Base-by-base conservation (phyloP, 2,329 filamentous ascomycete species). In the Ophiobolus disseminans region DNA sequence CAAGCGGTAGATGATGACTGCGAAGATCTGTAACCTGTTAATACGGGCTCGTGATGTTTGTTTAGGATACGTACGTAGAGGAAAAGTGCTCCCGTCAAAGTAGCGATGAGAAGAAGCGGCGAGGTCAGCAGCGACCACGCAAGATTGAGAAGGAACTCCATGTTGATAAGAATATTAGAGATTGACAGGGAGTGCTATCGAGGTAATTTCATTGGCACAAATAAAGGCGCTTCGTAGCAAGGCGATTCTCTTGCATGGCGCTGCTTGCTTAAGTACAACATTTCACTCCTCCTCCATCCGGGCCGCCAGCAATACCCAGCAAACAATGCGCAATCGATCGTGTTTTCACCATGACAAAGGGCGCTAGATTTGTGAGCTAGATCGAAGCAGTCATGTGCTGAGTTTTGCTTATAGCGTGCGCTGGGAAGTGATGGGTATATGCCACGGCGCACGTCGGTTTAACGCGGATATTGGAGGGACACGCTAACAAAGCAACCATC, bases 1-100 rank as follows among this genome's bases (percentile, higher is more conserved):
- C 9, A 78, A 50, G 32, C 73, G 66, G 56, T 78, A 77, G 49
- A 73, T 8, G 31, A 68, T 59, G 1, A 70, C 53, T 7, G 54
- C 53, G 17, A 55, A 50, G 22, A 67, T 59, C 69, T 71, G 45
- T 2, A 10, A 0, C 13, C 3, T 5, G 14, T 34, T 69, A 31
- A 64, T 53, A 23, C 30, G 13, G 9, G 17, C 5, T 37, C 6
- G 4, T 20, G 8, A 20, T 7, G 11, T 10, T 19, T 11, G 1
- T 14, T 26, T 2, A 7, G 16, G 26, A 10, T 21, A 53, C 61
- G 11, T 43, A 70, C 68, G 36, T 68, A 72, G 48, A 68, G 34
- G 14, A 55, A 32, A 9, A 69, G 45, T 1, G 45, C 39, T 26
- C 64, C 67, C 19, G 59, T 61, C 8, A 69, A 34, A 23, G 58